Evolutionary conservation across 2,329 filamentous ascomycete genomes (phyloP).

Genomic region (Macrophomina pseudophaseolina): DNA sequence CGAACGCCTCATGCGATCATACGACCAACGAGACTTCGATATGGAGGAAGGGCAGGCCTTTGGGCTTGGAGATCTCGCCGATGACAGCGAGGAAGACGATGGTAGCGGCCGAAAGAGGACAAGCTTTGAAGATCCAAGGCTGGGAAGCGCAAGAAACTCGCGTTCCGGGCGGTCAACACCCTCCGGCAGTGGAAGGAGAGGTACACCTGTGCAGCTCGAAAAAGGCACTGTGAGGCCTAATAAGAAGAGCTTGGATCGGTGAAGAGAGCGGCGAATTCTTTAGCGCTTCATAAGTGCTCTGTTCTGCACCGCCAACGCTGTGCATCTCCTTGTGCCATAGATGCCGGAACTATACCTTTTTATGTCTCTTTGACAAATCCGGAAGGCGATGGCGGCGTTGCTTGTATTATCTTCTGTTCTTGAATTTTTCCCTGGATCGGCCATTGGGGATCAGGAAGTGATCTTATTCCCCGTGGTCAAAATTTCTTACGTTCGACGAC

Average conservation of each 20-base stretch:
- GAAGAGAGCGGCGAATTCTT: not conserved
- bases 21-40: slow-evolving; percentile 49
- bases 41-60: slow-evolving; percentile 64
- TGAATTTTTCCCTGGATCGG: not conserved
- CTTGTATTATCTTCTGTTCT: slow-evolving; percentile 14
- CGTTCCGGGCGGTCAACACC: slow-evolving; percentile 22
- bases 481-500: slow-evolving; percentile 15
- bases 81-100: slow-evolving; percentile 61
- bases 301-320: not conserved
- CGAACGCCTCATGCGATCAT: slow-evolving; percentile 83
- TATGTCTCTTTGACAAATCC: not conserved
- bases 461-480: not conserved
- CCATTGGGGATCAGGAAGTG: not conserved
- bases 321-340: not conserved
- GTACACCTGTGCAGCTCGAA: slow-evolving; percentile 16
- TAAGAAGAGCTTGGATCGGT: slow-evolving; percentile 26
- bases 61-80: slow-evolving; percentile 77
- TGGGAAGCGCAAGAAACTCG: not conserved
- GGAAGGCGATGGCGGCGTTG: slow-evolving; percentile 9
- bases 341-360: not conserved
- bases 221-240: slow-evolving; percentile 15
- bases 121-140: slow-evolving; percentile 38
- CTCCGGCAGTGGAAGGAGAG: slow-evolving; percentile 20
- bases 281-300: not conserved
- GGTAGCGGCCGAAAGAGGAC: slow-evolving; percentile 37